Evolutionary conservation across 1,284 basidiomycete species (phyloP), one percentile per base, ranked within the genome.

Genomic region (Tremellales sp.): DNA sequence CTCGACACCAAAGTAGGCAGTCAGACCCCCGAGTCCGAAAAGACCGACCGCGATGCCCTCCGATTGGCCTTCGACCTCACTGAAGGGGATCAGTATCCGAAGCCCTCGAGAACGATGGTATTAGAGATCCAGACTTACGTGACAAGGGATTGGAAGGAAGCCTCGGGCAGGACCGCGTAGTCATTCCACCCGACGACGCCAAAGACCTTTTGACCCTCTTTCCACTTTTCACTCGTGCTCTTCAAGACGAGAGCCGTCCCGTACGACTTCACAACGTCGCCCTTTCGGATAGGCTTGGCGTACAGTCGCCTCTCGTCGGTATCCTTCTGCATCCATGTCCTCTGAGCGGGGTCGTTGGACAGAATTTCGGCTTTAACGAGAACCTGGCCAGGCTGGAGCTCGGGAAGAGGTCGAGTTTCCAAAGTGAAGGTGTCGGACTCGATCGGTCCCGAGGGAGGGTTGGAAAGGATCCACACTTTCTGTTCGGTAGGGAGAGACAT

Each of bases 1-100:
- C 43, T 60, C 57, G 13, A 71, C 57, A 19, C 72, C 73, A 51
- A 56, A 58, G 49, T 60, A 71, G 21, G 68, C 70, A 7, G 70
- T 72, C 24, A 63, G 43, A 10, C 59, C 52, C 10, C 56, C 53
- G 48, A 65, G 43, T 19, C 69, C 70, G 39, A 68, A 53, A 5
- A 50, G 45, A 22, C 57, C 57, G n/a, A 70, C 50, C 12, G 54
- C 57, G 31, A 68, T 48, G 35, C 29, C 47, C 32, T 56, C 42
- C 26, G 60, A 54, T 34, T 51, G 36, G 43, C 40, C 42, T 45
- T 40, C 37, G 44, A 57, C 40, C 2, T 29, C 19, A 22, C 54
- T 53, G 19, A 7, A 28, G 8, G 24, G 14, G 37, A 6, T 48
- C 45, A 50, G 18, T 26, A 24, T 31, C 34, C 19, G n/a, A 19